Base-by-base conservation (phyloP, 2,329 filamentous ascomycete species). In the Dactylellina haptotyla region DNA sequence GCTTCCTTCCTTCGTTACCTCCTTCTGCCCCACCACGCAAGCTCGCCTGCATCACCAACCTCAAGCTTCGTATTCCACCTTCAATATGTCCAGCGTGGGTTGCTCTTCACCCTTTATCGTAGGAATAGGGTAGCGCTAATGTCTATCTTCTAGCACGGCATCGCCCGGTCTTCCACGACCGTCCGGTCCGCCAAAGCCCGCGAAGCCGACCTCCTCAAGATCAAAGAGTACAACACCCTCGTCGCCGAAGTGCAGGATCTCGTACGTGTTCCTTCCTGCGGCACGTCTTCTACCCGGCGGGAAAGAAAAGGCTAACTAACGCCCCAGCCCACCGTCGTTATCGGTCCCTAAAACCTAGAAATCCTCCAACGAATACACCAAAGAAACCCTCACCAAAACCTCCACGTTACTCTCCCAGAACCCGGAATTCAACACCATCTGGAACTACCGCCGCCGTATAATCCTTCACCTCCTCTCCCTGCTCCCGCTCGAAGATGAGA, bases 391-490 rank as follows among this genome's bases (percentile, higher is more conserved):
- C 77, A 82, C 86, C 75, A 85, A 90, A 43, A 62, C 89, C 32
- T 88, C 89, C n/a, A 88, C 87, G 76, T 86, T 95, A 46, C 85
- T 94, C 61, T 86, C 85, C 50, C 86, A 89, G 78, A 96, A 96
- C 80, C 92, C 92, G 25, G 92, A 96, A 81, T 93, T 93, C 84
- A 95, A 95, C 83, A 94, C 92, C 65, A 86, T 92, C 85, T 96
- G 92, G 92, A 96, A 96, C 84, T 87, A 89, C 83, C 89, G 95
- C 79, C 89, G 95, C 77, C 85, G 88, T 75, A 87, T 88, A 76
- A 82, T 93, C 79, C 85, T 88, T 79, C 84, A 88, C 77, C 84
- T 88, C 56, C 84, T 91, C 80, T 77, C 79, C 84, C n/a, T n/a
- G 84, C 74, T 81, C 82, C 78, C 79, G 79, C 82, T 80, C 83